Conservation (phyloP, 1,139 yeast genomes). For the Groenewaldozyma sp. region DNA sequence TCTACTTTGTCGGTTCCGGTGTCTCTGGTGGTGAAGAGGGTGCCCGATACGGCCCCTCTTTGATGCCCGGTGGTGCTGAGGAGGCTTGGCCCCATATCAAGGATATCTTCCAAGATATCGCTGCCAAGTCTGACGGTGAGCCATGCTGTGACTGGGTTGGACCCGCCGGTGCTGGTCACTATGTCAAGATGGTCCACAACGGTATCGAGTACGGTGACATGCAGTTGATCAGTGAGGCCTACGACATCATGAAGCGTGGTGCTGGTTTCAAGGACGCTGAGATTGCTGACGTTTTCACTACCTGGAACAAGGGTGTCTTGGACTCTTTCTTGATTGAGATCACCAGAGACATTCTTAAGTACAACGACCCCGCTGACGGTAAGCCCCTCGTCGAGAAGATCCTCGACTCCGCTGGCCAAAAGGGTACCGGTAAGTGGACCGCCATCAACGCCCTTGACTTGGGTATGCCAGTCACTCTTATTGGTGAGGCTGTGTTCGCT, state of each 20-base stretch:
- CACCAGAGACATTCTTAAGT: constrained; percentile 89
- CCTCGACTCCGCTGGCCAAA: constrained; percentile 95
- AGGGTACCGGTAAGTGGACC: constrained; percentile 99
- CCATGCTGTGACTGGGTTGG: constrained; percentile 99
- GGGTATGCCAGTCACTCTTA: constrained; percentile 97
- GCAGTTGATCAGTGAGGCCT: constrained; percentile 98
- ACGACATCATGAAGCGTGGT: constrained; percentile 89
- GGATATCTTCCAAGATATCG: constrained; percentile 88
- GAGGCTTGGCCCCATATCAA: constrained; percentile 99
- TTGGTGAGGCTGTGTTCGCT: constrained; percentile 97
- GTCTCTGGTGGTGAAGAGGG: constrained; percentile 99
- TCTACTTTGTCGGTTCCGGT: constrained; percentile 95
- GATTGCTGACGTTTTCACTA: constrained; percentile 83
- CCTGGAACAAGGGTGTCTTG: constrained; percentile 96
- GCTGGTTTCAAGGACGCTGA: constrained; percentile 87
- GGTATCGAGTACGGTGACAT: constrained; percentile 99
- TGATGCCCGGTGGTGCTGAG: constrained; percentile 98
- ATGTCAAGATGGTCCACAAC: constrained; percentile 98
- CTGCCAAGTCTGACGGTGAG: constrained; percentile 96
- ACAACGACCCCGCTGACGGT: constrained; percentile 68
- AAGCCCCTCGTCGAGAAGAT: constrained; percentile 93
- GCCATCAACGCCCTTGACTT: constrained; percentile 95
- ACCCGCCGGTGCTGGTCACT: constrained; percentile 98
- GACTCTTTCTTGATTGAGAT: constrained; percentile 97
- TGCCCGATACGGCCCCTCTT: constrained; percentile 98